phyloP scores from a whole-genome alignment of 805 yeast species.

The Naumovozyma dairenensis region DNA sequence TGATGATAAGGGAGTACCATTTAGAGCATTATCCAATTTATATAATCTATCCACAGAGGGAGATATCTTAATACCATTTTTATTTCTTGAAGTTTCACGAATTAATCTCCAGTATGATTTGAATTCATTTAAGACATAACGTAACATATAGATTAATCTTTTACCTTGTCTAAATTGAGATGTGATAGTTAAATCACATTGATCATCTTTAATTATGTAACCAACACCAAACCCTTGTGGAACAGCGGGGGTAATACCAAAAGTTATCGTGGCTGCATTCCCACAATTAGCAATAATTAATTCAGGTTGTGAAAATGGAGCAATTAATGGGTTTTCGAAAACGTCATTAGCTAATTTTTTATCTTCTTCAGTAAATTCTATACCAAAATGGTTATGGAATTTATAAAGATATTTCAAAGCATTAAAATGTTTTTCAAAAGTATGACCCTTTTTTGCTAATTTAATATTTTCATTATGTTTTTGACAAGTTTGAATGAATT shows the following conservation, averaged over 20 bases:
- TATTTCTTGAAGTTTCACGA: slow-evolving; percentile 5
- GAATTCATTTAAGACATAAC: slow-evolving; percentile 57
- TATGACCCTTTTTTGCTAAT: slow-evolving; percentile 49
- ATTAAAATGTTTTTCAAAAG: slow-evolving; percentile 64
- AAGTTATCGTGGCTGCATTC: slow-evolving; percentile 73
- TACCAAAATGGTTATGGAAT: slow-evolving; percentile 30
- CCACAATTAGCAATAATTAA: slow-evolving; percentile 72
- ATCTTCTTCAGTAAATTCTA: slow-evolving; percentile 16
- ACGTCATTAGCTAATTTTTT: slow-evolving; percentile 33
- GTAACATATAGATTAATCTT: slow-evolving; percentile 64
- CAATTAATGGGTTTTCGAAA: slow-evolving; percentile 33
- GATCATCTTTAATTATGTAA: slow-evolving; percentile 74
- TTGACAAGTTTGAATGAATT: slow-evolving; percentile 41
- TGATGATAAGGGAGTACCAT: slow-evolving; percentile 1
- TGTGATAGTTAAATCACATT: slow-evolving; percentile 70
- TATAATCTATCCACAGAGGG: slow-evolving; percentile 25
- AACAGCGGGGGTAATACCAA: slow-evolving; percentile 84
- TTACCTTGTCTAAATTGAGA: slow-evolving; percentile 82
- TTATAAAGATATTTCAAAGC: slow-evolving; percentile 50
- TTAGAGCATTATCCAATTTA: slow-evolving; percentile 30
- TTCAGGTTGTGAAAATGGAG: slow-evolving; percentile 34
- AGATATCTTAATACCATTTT: slow-evolving; percentile 19
- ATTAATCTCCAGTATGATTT: slow-evolving; percentile 33
- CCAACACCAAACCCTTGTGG: slow-evolving; percentile 92
- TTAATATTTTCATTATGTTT: slow-evolving; percentile 41